Conservation (phyloP, 1,139 yeast species). For the Hyphopichia wangnamkhiaoensis region DNA sequence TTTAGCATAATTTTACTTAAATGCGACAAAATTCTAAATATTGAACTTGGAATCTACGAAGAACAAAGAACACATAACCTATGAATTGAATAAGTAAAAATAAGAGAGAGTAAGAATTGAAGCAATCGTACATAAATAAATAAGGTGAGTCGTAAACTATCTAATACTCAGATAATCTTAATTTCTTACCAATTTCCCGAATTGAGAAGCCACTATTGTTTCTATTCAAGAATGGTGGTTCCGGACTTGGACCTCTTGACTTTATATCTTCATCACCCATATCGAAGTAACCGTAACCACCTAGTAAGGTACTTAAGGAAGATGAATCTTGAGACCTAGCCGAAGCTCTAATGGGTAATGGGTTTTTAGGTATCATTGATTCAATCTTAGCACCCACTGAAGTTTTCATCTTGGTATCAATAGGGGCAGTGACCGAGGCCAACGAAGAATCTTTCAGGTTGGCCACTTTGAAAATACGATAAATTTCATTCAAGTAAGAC, state of each 20-base stretch:
- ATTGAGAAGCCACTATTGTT: slow-evolving; percentile 49
- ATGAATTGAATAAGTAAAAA: too few relatives aligned
- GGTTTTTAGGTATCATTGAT: background rate
- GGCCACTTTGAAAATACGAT: slow-evolving; percentile 53
- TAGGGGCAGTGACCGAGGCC: slow-evolving; percentile 13
- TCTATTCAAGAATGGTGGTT: slow-evolving; percentile 54
- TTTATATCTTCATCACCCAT: slow-evolving; percentile 70
- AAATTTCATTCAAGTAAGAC: slow-evolving; percentile 66
- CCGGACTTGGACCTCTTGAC: slow-evolving; percentile 72
- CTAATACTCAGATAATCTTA: slow-evolving; percentile 71
- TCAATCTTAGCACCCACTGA: slow-evolving; percentile 3
- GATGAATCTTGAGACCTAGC: slow-evolving; percentile 1
- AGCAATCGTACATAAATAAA: slow-evolving; percentile 2
- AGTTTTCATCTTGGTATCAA: slow-evolving; percentile 17
- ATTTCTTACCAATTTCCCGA: slow-evolving; percentile 70
- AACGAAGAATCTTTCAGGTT: slow-evolving; percentile 12
- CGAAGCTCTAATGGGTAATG: slow-evolving; percentile 7
- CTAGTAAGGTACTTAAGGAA: slow-evolving; percentile 53
- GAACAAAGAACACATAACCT: too few relatives aligned
- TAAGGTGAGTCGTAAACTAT: slow-evolving; percentile 4
- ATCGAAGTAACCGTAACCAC: slow-evolving; percentile 81
- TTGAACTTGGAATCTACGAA: too few relatives aligned
- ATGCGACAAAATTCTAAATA: too few relatives aligned
- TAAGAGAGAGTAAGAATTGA: background rate
- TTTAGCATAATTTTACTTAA: too few relatives aligned